Evolutionary conservation across 768 basidiomycete genomes (phyloP).

Genomic region (Suillus clintonianus): DNA sequence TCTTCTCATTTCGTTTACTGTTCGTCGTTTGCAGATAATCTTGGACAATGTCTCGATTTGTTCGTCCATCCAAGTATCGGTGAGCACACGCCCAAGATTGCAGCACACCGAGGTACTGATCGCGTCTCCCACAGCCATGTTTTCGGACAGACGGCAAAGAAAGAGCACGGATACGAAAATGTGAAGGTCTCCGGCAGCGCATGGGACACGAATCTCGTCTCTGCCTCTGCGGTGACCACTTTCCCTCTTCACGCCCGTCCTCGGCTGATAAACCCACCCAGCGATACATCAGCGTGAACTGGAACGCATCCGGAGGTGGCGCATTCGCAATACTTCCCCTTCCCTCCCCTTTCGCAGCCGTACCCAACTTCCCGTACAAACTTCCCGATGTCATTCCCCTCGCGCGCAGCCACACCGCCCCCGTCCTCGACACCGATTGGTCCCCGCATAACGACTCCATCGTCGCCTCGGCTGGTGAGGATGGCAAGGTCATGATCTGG

Average conservation of each 20-base stretch:
- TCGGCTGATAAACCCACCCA: constrained; percentile 27
- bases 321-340: constrained; percentile 94
- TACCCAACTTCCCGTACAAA: constrained; percentile 64
- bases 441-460: constrained; percentile 90
- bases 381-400: constrained; percentile 92
- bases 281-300: constrained; percentile 91
- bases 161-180: constrained; percentile 79
- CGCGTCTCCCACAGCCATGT: constrained; percentile 64
- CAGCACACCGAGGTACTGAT: constrained; percentile 6
- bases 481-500: constrained; percentile 93
- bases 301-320: constrained; percentile 90
- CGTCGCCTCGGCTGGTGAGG: constrained; percentile 91
- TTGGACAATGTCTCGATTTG: constrained; percentile 76
- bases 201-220: constrained; percentile 94
- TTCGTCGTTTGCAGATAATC: not conserved
- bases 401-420: constrained; percentile 80
- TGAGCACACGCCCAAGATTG: constrained; percentile 35
- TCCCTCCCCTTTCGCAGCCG: constrained; percentile 65
- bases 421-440: constrained; percentile 96
- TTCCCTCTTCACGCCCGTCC: constrained; percentile 10
- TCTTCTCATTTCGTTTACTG: not conserved
- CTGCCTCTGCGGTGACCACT: constrained; percentile 73
- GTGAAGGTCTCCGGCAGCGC: constrained; percentile 86
- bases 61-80: constrained; percentile 86
- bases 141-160: constrained; percentile 87